Base-by-base conservation (phyloP, 352 stramenopile genomes). In the Pythium phragmitis region DNA sequence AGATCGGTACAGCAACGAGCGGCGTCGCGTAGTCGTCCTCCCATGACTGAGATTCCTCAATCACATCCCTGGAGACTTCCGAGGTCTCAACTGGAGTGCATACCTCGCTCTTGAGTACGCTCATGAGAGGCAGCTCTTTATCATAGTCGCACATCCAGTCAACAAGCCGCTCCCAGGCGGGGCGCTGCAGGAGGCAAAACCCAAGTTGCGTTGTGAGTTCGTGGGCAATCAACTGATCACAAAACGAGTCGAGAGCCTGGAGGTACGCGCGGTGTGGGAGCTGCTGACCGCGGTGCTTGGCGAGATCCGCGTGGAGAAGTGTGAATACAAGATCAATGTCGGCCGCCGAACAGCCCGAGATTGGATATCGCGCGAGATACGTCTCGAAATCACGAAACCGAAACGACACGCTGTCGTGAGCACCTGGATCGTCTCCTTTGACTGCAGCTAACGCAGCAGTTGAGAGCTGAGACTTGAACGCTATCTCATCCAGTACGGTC, bases 81-180 rank as follows among this genome's bases (percentile, higher is more conserved):
- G 11, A 7, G 2, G 21, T 36, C 4, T 61, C 28, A 14, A 68
- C 36, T 1, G n/a, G 7, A 2, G 45, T 63, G 39, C 62, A 57
- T 17, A 68, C 30, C 6, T 68, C 45, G 21, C 28, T 51, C 56
- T 65, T 64, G 14, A 69, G 50, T 16, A 54, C 17, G 8, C 43
- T 28, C 3, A 46, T 7, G 9, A 69, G 56, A 14, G 41, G 28
- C 12, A 58, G 7, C 4, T 39, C 37, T 1, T 13, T 42, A 23
- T 70, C 64, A 23, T 70, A 63, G 28, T 70, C 64, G n/a, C 64
- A 70, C 13, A 70, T 41, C 49, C 50, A 66, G 7, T 66, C 57
- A 3, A 66, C 57, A 3, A 70, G 30, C 4, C 51, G 56, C 7
- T 58, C 36, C 64, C 64, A 70, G 9, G 41, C 34, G 7, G 52